Evolutionary conservation across 2,329 filamentous ascomycete species (phyloP), one percentile per base, ranked within the genome.

Genomic region (Colletotrichum spaethianum): DNA sequence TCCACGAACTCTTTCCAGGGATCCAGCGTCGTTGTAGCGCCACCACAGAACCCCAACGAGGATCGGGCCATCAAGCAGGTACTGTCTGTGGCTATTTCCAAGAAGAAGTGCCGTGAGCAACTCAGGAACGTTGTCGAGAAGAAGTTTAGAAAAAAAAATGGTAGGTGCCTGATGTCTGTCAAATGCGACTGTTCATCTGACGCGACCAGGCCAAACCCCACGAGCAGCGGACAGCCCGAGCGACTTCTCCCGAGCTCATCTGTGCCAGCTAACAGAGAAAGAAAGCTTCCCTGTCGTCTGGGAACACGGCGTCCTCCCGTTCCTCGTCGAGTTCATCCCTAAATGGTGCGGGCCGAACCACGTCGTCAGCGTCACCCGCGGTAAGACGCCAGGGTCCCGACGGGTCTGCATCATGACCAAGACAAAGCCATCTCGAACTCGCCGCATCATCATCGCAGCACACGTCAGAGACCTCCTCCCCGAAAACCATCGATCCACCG

Each of bases 281-380:
- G 78, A 80, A 0, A 81, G 76, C 66, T 86, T 86, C 64, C 80
- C 83, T 0, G 65, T 85, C 0, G 73, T 84, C 5, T 86, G 83
- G 78, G 84, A 86, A 61, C 83, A 86, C 52, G 78, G 80, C 12
- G 77, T 86, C 2, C 80, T 86, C 1, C 84, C 84, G 3, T 86
- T 86, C 67, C 78, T 86, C 0, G 74, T 80, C 60, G 81, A 84
- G 53, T 82, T 84, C 63, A 74, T 86, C 38, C 83, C 83, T 2
- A 80, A 79, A 42, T 85, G 83, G 83, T 80, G 83, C 55, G 82
- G 83, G 0, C 78, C 81, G 0, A 79, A 80, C 8, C 82, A 86
- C 63, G 78, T 82, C 59, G 78, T 86, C 71, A 83, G 78, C 60
- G 81, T 84, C 40, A 79, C 76, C 9, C 79, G 82, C 28, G 83